These are phyloP conservation scores for Vaccinium macrocarpon DNA, from an alignment of 148 eudicot species.

Conservation along the genomic window DNA sequence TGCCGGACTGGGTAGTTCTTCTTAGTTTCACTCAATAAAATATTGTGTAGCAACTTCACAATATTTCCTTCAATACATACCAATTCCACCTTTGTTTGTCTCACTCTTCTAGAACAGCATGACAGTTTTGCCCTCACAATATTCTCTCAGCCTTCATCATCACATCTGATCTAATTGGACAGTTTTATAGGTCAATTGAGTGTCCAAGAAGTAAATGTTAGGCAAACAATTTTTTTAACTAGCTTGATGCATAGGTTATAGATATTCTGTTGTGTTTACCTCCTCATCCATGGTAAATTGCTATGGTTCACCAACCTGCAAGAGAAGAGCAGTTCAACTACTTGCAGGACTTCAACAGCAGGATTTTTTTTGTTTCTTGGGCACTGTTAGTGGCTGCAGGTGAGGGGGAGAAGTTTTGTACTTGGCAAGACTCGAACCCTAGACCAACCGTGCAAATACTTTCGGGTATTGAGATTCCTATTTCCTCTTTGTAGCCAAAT, in stretches of 20 bases:
- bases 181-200: not conserved
- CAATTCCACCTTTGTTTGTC: not conserved
- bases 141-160: not conserved
- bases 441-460: too few relatives aligned
- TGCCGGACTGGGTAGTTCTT: not conserved
- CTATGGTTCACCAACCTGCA: not conserved
- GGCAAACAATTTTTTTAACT: not conserved
- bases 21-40: not conserved
- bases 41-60: not conserved
- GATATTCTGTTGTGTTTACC: not conserved
- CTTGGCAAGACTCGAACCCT: too few relatives aligned
- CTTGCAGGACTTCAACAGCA: too few relatives aligned
- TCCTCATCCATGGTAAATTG: not conserved
- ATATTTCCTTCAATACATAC: not conserved
- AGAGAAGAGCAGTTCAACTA: not conserved
- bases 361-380: too few relatives aligned
- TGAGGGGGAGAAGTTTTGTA: too few relatives aligned
- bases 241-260: not conserved
- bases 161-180: not conserved
- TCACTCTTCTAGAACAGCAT: not conserved
- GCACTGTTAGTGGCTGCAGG: too few relatives aligned
- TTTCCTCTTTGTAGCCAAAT: not conserved
- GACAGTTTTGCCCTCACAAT: conserved; percentile 1
- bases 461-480: not conserved
- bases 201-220: not conserved